Evolutionary conservation across 345 rosid genomes (phyloP), one percentile per base, ranked within the genome.

Genomic region (Citrus medica): DNA sequence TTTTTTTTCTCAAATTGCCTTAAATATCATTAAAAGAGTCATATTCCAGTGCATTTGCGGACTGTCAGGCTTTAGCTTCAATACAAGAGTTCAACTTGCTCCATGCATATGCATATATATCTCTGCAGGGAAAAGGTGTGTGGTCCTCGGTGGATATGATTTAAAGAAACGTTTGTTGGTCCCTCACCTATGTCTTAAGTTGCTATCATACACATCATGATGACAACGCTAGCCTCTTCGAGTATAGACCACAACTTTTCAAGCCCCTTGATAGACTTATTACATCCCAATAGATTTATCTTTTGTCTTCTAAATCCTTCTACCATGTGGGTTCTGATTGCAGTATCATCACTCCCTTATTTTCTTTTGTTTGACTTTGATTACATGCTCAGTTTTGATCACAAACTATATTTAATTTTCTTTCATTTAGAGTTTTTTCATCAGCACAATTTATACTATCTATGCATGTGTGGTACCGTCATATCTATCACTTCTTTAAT

Each of bases 121-220:
- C 71, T 81, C 73, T 58, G 65, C 78, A 78, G 79, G 69, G 32
- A 77, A 82, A 82, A 74, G 75, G 46, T 46, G 78, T 42, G 88
- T 82, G 91, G 91, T 88, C 91, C 91, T 82, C 56, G 61, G 53
- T 24, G 77, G 63, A 74, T 69, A 78, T 71, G 82, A 51, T 83
- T 64, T 68, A 53, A 79, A 77, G 19, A 71, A 71, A 76, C 58
- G 66, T 70, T 64, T 27, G 73, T 62, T 85, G 88, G 91, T 86
- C 89, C 89, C 90, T 78, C 78, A 27, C 72, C 85, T 84, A 70
- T 74, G 16, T 66, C 79, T 82, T 42, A 63, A 48, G 85, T 81
- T 30, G 66, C 79, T 59, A 76, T 88, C 86, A 79, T 73, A 40
- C 76, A 67, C 86, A 69, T 81, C 79, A 81, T 74, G 19, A 62